A percentile compares a stretch with the other conserved stretches of the same genome.
Conservation (phyloP, 352 stramenopile species). For the Plasmopara muralis region DNA sequence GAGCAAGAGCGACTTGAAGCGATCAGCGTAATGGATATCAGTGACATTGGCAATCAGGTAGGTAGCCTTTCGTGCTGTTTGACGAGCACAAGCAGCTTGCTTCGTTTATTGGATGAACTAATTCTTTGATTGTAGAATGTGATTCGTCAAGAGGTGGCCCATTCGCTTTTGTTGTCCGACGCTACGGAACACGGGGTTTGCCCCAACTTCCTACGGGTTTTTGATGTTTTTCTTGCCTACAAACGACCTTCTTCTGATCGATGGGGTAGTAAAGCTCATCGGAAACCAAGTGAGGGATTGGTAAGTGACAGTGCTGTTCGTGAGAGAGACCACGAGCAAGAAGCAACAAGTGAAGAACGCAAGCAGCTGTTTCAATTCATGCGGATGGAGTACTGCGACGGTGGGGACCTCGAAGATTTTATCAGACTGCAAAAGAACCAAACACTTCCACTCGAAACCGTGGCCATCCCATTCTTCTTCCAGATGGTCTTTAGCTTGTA, state of each 20-base stretch:
- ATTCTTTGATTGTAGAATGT: conserved; percentile 41
- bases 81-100: neutral
- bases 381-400: conserved; percentile 96
- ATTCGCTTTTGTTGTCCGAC: conserved; percentile 89
- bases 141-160: conserved; percentile 91
- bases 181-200: conserved; percentile 82
- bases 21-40: conserved; percentile 91
- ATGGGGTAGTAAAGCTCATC: conserved; percentile 57
- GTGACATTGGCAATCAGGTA: conserved; percentile 83
- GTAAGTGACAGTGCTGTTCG: conserved; percentile 17
- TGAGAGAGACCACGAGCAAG: neutral
- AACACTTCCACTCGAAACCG: conserved; percentile 40
- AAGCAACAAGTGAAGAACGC: conserved; percentile 7
- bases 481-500: conserved; percentile 97
- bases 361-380: conserved; percentile 91
- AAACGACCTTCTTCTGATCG: conserved; percentile 41
- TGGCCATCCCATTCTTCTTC: conserved; percentile 89
- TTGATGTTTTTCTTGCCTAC: conserved; percentile 87
- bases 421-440: conserved; percentile 80
- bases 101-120: neutral
- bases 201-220: conserved; percentile 92
- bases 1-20: conserved; percentile 56
- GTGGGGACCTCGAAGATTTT: conserved; percentile 95
- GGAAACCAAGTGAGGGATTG: conserved; percentile 61
- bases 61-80: neutral